Conservation (phyloP, 768 basidiomycete genomes). For the Boletus huronensis region DNA sequence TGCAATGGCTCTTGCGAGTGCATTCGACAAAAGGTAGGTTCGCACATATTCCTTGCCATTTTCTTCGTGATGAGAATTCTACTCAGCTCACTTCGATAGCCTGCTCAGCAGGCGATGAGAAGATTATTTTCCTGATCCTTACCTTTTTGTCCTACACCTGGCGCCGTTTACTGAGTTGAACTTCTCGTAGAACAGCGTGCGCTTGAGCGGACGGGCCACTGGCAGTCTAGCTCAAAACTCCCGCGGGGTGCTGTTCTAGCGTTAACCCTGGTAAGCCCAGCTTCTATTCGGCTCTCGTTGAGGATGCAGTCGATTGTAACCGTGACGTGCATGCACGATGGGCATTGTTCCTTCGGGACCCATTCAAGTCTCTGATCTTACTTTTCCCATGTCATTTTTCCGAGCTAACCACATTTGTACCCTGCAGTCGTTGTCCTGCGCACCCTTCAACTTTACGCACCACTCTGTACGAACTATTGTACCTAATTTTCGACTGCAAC, state of each 20-base stretch:
- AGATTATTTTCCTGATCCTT: slow-evolving; percentile 39
- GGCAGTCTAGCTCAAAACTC: too few relatives aligned
- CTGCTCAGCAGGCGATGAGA: slow-evolving; percentile 49
- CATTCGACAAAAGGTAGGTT: slow-evolving; percentile 6
- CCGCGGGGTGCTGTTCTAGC: too few relatives aligned
- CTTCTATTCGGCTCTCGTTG: slow-evolving; percentile 4
- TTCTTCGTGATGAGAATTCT: slow-evolving; percentile 31
- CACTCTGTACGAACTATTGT: slow-evolving; percentile 12
- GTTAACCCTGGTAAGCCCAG: slow-evolving; percentile 14
- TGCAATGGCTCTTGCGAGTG: neutral
- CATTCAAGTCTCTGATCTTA: slow-evolving; percentile 77
- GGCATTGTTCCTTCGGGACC: slow-evolving; percentile 64
- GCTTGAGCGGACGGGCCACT: neutral
- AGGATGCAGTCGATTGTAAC: slow-evolving; percentile 48
- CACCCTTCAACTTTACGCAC: neutral
- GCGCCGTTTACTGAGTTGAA: slow-evolving; percentile 1
- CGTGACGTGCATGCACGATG: slow-evolving; percentile 62
- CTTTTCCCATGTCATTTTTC: neutral
- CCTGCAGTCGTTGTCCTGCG: neutral
- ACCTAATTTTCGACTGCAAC: slow-evolving; percentile 11
- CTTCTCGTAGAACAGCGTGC: neutral
- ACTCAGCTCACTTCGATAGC: slow-evolving; percentile 71
- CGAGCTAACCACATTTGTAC: slow-evolving; percentile 16
- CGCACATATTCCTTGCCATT: neutral
- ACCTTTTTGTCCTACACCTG: neutral